Evolutionary conservation across 1,139 yeast genomes (phyloP), one percentile per base, ranked within the genome.

Genomic region (Blastobotrys niveus): DNA sequence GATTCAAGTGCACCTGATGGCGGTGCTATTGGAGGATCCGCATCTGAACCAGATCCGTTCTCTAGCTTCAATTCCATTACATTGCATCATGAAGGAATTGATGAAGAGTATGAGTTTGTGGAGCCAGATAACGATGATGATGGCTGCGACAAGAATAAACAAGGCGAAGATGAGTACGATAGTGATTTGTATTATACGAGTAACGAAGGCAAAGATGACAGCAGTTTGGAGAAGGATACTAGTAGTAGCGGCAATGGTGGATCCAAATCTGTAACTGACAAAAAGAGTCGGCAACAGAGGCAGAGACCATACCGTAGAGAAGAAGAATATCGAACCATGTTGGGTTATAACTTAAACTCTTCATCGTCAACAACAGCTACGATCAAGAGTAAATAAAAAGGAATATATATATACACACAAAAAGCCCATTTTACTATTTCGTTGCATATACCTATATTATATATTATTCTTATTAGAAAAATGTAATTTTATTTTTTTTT

Each of bases 61-160:
- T 82, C 79, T 45, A 80, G 80, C 57, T 91, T 91, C 67, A 86
- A 82, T 58, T 88, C 96, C 0, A 87, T 91, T 56, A 86, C 96
- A 3, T 70, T 91, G 57, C 87, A 87, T 57, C 91, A 88, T 61
- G 83, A 61, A 26, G 63, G 62, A 8, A 21, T 45, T 26, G 48
- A 42, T n/a, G 54, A 46, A 8, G 50, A 44, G 24, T 37, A 39
- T 10, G 52, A 46, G 6, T 47, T 40, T 5, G 46, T 21, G 7
- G 47, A 48, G 30, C 34, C 26, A 9, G 37, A 29, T n/a, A 30
- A 34, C n/a, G 36, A 40, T 18, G 37, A 37, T 20, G 45, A 36
- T 31, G 45, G 36, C n/a, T n/a, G n/a, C n/a, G n/a, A n/a, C n/a
- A n/a, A n/a, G n/a, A 8, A 9, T 29, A 9, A 29, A 14, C 10